A percentile compares a stretch with the other conserved stretches of the same genome.
These are phyloP conservation scores for Cladosporium sp. DNA, from an alignment of 2,329 filamentous ascomycete species.

Conservation along the genomic window DNA sequence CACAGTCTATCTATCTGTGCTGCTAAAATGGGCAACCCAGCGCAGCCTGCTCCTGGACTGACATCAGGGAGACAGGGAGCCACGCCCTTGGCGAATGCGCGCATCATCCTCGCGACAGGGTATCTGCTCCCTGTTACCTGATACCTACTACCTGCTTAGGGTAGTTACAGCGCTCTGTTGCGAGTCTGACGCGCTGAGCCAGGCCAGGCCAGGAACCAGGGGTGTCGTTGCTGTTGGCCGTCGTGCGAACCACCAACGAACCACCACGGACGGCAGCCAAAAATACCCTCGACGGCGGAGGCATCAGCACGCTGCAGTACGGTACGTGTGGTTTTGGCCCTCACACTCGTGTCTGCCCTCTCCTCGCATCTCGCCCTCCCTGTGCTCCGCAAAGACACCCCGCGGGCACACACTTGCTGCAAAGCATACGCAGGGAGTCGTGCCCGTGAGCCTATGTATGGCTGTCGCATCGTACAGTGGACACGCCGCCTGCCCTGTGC, in stretches of 20 bases:
- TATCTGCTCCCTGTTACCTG: background rate
- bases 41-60: conserved; percentile 10
- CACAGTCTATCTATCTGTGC: conserved; percentile 6
- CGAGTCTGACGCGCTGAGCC: conserved; percentile 13
- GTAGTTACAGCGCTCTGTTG: background rate
- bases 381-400: conserved; percentile 9
- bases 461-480: conserved; percentile 8
- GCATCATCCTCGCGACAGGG: conserved; percentile 12
- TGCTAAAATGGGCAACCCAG: conserved; percentile 15
- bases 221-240: background rate
- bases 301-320: conserved; percentile 2
- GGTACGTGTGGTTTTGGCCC: background rate
- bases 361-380: background rate
- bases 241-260: conserved; percentile 7
- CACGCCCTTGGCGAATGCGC: conserved; percentile 15
- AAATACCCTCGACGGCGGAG: conserved; percentile 18
- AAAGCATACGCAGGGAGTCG: conserved; percentile 12
- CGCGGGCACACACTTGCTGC: conserved; percentile 8
- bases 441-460: conserved; percentile 10
- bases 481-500: conserved; percentile 20
- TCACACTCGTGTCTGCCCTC: background rate
- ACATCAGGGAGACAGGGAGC: conserved; percentile 5
- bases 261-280: conserved; percentile 2
- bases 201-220: conserved; percentile 20
- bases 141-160: background rate